phyloP scores from a whole-genome alignment of 306 rosid species.

The Cicer pinnatifidum region DNA sequence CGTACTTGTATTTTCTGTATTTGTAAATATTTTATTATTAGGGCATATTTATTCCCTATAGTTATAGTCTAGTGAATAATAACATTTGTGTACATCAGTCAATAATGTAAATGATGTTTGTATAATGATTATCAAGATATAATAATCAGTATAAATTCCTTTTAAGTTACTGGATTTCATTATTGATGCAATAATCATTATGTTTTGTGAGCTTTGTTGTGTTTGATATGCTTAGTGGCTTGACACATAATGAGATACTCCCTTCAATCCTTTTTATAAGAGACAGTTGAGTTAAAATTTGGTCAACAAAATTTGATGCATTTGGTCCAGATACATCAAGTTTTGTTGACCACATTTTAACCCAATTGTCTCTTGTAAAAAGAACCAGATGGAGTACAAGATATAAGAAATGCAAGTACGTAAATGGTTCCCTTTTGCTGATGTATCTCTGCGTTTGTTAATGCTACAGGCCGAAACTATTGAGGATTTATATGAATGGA shows the following conservation, averaged over 20 bases:
- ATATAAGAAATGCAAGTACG: conserved; percentile 20
- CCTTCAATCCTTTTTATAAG: too few species aligned
- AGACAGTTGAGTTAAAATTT: too few species aligned
- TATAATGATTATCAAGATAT: background rate
- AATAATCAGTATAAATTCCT: conserved; percentile 2
- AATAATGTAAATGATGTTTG: background rate
- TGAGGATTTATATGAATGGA: conserved; percentile 93
- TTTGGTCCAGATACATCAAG: too few species aligned
- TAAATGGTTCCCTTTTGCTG: conserved; percentile 40
- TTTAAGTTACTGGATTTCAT: conserved; percentile 7
- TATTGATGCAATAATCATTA: background rate
- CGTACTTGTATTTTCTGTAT: background rate
- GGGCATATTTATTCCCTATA: background rate
- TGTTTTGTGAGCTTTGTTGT: conserved; percentile 9
- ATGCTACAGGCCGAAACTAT: conserved; percentile 81
- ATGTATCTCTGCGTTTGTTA: conserved; percentile 39
- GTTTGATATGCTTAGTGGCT: conserved; percentile 26
- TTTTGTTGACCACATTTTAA: too few species aligned
- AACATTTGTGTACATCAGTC: conserved; percentile 15
- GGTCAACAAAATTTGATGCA: too few species aligned
- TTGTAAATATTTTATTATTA: background rate
- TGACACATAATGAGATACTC: conserved; percentile 16
- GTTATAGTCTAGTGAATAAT: background rate
- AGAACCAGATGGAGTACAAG: background rate
- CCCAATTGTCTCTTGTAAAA: too few species aligned